Conservation (phyloP, 805 yeast genomes). For the Hanseniaspora lachancei region DNA sequence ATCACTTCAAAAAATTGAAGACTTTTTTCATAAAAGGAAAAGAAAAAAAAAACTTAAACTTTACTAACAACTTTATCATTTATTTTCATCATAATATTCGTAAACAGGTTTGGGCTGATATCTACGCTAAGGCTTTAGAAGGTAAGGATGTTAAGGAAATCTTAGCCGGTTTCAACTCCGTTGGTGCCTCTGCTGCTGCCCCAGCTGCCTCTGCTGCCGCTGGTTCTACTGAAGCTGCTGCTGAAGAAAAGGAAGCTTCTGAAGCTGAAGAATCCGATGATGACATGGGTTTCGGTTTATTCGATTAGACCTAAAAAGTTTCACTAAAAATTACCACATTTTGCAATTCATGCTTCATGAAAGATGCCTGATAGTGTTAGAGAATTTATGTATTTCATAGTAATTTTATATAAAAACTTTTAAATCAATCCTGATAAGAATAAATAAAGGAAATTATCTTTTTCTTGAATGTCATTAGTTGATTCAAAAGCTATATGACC, state of each 20-base stretch:
- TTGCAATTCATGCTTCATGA: background rate
- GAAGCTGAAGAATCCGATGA: conserved; percentile 62
- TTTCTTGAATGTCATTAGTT: background rate
- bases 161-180: conserved; percentile 45
- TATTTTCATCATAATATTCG: background rate
- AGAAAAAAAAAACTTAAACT: background rate
- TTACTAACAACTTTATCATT: conserved; percentile 12
- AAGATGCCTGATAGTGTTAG: background rate
- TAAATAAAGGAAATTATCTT: background rate
- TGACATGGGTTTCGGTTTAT: conserved; percentile 88
- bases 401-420: background rate
- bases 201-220: conserved; percentile 35
- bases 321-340: background rate
- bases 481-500: no score
- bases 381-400: background rate
- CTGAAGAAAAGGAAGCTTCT: conserved; percentile 43
- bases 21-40: no score
- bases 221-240: conserved; percentile 42
- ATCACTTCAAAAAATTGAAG: no score
- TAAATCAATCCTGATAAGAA: conserved; percentile 2
- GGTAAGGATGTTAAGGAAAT: conserved; percentile 64
- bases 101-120: conserved; percentile 55
- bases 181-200: conserved; percentile 29
- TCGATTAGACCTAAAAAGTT: conserved; percentile 44
- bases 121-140: conserved; percentile 71